Base-by-base conservation (phyloP, 1,139 yeast genomes). In the Protomyces inundatus region DNA sequence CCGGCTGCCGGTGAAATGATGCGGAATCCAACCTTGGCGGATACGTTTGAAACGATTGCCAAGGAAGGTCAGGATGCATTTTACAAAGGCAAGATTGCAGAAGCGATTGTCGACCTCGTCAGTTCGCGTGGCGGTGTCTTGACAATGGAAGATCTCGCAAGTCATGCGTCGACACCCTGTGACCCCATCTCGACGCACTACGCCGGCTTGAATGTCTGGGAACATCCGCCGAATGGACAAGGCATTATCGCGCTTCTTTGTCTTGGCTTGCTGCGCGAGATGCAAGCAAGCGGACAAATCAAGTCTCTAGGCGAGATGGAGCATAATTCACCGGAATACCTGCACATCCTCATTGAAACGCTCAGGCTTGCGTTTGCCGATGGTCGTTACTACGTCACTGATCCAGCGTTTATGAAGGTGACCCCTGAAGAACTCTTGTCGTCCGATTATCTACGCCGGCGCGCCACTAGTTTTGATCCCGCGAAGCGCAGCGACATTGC, bases 161-260 rank as follows among this genome's bases (percentile, higher is more conserved):
- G 69, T 14, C 93, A 87, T 72, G 74, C 79, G 0, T 82, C 90
- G 2, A 79, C 86, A 0, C 78, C 82, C 68, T 85, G 85, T 16
- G 85, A 84, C 1, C 90, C 93, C 1, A 81, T 87, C 36, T 75
- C 77, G 16, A 73, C 84, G 62, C 80, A 78, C 39, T 76, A 81
- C 66, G 73, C 79, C 64, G 81, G 78, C 36, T 80, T 67, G 36
- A 68, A 68, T n/a, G 71, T 77, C 48, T 86, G 89, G 87, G 93
- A 87, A 72, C 85, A 86, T 66, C 93, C 95, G 6, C 95, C 95
- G 36, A 88, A 85, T 72, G 90, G 95, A 3, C 89, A 87, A 64
- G 95, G 95, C 1, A 75, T 87, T 45, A 87, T 87, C 55, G 93
- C 90, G 0, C 76, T 87, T 55, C 75, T 86, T 53, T 84, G 91